Evolutionary conservation across 116 monocot species (phyloP).

Genomic region (Dioscorea cayenensis): DNA sequence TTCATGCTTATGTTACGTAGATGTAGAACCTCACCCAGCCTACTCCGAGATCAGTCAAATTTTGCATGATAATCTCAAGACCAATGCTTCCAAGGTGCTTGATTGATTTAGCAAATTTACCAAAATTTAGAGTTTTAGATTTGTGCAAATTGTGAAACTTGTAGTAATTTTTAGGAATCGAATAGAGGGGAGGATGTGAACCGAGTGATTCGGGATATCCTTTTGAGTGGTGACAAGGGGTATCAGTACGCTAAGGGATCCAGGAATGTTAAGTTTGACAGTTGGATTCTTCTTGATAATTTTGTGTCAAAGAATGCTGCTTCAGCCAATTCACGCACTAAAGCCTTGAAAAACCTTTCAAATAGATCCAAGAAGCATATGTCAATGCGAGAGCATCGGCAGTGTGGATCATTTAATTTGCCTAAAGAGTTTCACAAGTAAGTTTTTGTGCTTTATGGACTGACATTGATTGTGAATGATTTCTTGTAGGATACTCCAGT

Average conservation of each 20-base stretch:
- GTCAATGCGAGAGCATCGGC: slow-evolving; percentile 73
- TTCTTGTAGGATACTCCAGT: no score
- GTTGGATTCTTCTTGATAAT: slow-evolving; percentile 72
- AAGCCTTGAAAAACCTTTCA: slow-evolving; percentile 56
- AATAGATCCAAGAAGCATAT: slow-evolving; percentile 71
- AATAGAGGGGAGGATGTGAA: slow-evolving; percentile 33
- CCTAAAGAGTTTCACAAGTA: slow-evolving; percentile 57
- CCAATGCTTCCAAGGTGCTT: not conserved
- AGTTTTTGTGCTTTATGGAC: slow-evolving; percentile 5
- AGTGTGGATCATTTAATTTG: slow-evolving; percentile 66
- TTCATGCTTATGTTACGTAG: not conserved
- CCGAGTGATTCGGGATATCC: slow-evolving; percentile 58
- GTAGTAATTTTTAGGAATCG: slow-evolving; percentile 21
- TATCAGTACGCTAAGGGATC: slow-evolving; percentile 43
- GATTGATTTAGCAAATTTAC: not conserved
- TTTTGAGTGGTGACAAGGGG: slow-evolving; percentile 64
- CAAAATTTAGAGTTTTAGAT: not conserved
- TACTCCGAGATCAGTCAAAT: not conserved
- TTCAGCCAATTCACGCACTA: slow-evolving; percentile 33
- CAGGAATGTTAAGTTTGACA: slow-evolving; percentile 52
- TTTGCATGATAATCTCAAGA: not conserved
- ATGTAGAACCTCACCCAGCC: not conserved
- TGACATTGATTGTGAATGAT: no score
- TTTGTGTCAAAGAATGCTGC: slow-evolving; percentile 35
- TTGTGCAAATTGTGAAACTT: not conserved